These are phyloP conservation scores for Pachyrhizus erosus DNA, from an alignment of 306 rosid genomes.

Conservation along the genomic window DNA sequence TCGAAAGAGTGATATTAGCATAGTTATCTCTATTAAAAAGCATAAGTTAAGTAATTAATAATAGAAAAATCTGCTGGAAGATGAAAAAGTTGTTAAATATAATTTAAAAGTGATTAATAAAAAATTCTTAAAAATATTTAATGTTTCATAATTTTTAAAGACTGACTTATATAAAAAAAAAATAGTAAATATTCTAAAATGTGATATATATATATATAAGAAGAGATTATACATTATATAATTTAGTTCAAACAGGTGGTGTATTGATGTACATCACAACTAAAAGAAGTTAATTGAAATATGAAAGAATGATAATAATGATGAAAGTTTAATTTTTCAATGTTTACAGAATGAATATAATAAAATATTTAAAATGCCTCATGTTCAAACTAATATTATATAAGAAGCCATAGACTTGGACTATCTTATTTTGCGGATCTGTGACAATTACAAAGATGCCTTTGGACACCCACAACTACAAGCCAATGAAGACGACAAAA, in stretches of 20 bases:
- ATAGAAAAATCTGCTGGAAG: neutral
- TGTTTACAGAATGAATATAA: neutral
- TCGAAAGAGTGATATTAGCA: too few relatives aligned
- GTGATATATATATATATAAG: too few relatives aligned
- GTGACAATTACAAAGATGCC: slow-evolving; percentile 45
- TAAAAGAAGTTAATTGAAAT: neutral
- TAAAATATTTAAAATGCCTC: neutral
- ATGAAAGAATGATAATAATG: neutral
- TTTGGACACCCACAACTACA: slow-evolving; percentile 45
- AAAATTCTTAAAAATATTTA: neutral
- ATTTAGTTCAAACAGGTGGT: neutral
- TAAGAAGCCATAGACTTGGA: slow-evolving; percentile 31
- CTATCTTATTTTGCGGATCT: slow-evolving; percentile 48
- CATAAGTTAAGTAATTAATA: neutral
- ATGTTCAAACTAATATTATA: slow-evolving; percentile 26
- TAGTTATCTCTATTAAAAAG: too few relatives aligned
- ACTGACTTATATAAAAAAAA: too few relatives aligned
- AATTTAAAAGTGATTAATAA: neutral
- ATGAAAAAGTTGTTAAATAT: neutral
- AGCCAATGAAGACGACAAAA: slow-evolving; percentile 48
- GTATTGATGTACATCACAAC: neutral
- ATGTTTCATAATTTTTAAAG: neutral
- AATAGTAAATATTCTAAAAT: too few relatives aligned
- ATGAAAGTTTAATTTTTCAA: neutral
- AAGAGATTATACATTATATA: neutral